A percentile compares a stretch with the other conserved stretches of the same genome.
Conservation (phyloP, 306 rosid genomes). For the Pyrus communis region DNA sequence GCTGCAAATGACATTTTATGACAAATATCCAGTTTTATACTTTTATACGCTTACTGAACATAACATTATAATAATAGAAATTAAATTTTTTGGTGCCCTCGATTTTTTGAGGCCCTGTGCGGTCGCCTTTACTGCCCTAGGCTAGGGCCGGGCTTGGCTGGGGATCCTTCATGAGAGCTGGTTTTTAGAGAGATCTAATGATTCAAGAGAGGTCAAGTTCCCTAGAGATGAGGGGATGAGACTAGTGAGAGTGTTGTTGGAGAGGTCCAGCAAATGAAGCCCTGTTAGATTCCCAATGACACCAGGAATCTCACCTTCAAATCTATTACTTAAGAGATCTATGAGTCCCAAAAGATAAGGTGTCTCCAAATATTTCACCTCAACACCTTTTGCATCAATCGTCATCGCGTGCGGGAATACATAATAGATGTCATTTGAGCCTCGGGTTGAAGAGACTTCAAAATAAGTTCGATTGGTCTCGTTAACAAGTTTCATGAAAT, state of each 20-base stretch:
- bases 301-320: slow-evolving; percentile 1
- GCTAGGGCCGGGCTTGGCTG: no score
- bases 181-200: slow-evolving; percentile 9
- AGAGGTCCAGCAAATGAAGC: not conserved
- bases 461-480: not conserved
- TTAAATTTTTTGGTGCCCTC: no score
- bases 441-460: not conserved
- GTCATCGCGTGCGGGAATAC: rapidly evolving
- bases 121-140: no score
- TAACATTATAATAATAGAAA: no score
- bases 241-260: not conserved
- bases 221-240: not conserved
- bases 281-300: not conserved
- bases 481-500: slow-evolving; percentile 1
- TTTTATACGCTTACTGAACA: no score
- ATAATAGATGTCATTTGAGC: not conserved
- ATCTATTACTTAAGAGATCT: slow-evolving; percentile 2
- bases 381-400: no score
- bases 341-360: no score
- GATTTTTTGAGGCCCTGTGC: no score
- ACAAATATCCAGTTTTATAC: no score
- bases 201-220: slow-evolving; percentile 1
- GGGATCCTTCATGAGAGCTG: slow-evolving; percentile 14
- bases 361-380: no score
- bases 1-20: no score